phyloP scores from a whole-genome alignment of 371 early-diverging fungal species.

The Mucor ambiguus region DNA sequence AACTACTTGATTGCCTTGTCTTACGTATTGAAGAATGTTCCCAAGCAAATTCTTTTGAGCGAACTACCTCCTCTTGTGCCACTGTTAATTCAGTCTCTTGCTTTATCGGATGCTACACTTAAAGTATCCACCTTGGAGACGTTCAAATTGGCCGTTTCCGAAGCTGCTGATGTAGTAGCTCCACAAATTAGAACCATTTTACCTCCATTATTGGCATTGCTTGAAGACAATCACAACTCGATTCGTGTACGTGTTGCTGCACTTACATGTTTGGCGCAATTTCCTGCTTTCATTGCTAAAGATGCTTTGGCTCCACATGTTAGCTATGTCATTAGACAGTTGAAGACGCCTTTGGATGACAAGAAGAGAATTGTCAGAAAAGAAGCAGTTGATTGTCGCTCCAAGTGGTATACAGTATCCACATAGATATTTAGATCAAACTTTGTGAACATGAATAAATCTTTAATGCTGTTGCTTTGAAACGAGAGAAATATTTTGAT shows the following conservation, averaged over 20 bases:
- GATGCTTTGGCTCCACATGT: slow-evolving; percentile 66
- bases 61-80: slow-evolving; percentile 78
- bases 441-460: neutral
- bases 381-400: slow-evolving; percentile 86
- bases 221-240: slow-evolving; percentile 41
- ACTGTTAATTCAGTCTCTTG: slow-evolving; percentile 71
- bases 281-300: slow-evolving; percentile 66
- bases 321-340: slow-evolving; percentile 59
- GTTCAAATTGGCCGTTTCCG: slow-evolving; percentile 61
- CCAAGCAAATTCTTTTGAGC: slow-evolving; percentile 78
- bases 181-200: slow-evolving; percentile 57
- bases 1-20: slow-evolving; percentile 82
- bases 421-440: slow-evolving; percentile 1
- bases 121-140: slow-evolving; percentile 80
- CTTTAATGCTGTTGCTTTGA: neutral
- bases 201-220: slow-evolving; percentile 48
- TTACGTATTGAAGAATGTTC: slow-evolving; percentile 77
- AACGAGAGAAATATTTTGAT: no score
- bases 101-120: slow-evolving; percentile 61
- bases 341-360: slow-evolving; percentile 79
- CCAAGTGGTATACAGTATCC: slow-evolving; percentile 68
- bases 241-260: slow-evolving; percentile 70
- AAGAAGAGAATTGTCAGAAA: slow-evolving; percentile 85
- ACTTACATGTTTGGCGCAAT: slow-evolving; percentile 65
- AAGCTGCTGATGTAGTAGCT: slow-evolving; percentile 65